These are phyloP conservation scores for Kwoniella newhampshirensis DNA, from an alignment of 768 basidiomycete genomes.

Conservation along the genomic window DNA sequence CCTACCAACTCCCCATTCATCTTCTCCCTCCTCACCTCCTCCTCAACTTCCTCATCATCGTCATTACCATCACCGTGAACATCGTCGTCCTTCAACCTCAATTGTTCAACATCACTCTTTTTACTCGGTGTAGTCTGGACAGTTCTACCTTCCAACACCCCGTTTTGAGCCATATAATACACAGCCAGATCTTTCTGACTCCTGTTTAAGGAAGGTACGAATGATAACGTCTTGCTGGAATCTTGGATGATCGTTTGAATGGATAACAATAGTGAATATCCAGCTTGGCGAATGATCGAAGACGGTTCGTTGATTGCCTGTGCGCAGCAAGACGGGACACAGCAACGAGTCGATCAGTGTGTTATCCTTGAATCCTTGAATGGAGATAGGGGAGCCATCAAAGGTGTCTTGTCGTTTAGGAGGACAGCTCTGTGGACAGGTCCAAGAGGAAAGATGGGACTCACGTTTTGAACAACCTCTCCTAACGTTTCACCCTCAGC, in stretches of 20 bases:
- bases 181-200: constrained; percentile 36
- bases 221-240: constrained; percentile 20
- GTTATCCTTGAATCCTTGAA: no score
- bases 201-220: constrained; percentile 24
- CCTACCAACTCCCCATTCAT: constrained; percentile 30
- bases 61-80: background rate
- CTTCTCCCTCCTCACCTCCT: constrained; percentile 22
- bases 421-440: no score
- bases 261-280: constrained; percentile 33
- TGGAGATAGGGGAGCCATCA: no score
- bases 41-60: background rate
- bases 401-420: no score
- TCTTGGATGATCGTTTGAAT: constrained; percentile 35
- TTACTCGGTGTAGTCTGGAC: constrained; percentile 1
- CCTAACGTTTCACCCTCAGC: constrained; percentile 31
- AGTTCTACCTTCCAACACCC: constrained; percentile 13
- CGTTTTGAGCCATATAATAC: constrained; percentile 45
- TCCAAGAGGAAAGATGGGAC: no score
- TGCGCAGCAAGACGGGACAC: background rate
- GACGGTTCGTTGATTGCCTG: constrained; percentile 26
- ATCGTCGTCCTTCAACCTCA: background rate
- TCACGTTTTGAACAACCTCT: constrained; percentile 33
- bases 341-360: no score
- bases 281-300: constrained; percentile 36
- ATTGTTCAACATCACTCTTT: background rate